A percentile compares a stretch with the other conserved stretches of the same genome.
Conservation (phyloP, 208 protist species). For the Acanthamoeba sp. region DNA sequence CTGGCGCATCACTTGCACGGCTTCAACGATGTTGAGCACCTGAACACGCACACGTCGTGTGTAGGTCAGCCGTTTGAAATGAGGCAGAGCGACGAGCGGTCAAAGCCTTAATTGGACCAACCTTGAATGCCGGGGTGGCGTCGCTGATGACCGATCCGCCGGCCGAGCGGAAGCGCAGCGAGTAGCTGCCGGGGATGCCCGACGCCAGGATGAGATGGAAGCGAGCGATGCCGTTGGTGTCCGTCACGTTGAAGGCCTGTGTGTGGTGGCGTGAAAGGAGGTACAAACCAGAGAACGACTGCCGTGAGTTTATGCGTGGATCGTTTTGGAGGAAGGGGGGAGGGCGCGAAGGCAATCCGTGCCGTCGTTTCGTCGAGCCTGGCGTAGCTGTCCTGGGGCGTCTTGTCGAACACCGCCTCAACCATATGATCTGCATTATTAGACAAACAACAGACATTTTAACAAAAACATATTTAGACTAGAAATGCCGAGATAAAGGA, state of each 20-base stretch:
- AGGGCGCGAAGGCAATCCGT: too few species aligned
- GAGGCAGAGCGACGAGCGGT: neutral
- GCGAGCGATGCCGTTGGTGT: neutral
- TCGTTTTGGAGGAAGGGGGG: too few species aligned
- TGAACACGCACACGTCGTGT: neutral
- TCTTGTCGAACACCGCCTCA: neutral
- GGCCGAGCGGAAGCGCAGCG: neutral
- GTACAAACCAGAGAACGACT: too few species aligned
- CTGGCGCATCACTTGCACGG: neutral
- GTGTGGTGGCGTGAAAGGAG: neutral
- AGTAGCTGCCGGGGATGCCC: conserved; percentile 31
- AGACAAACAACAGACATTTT: neutral
- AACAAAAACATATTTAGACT: too few species aligned
- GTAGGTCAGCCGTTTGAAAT: neutral
- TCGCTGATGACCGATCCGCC: neutral
- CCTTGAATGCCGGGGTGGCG: neutral
- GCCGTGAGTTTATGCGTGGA: too few species aligned
- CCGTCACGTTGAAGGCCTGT: conserved; percentile 18
- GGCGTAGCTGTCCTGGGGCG: conserved; percentile 8
- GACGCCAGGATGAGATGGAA: neutral
- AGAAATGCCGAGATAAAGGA: too few species aligned
- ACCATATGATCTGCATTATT: neutral
- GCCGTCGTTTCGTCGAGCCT: conserved; percentile 11
- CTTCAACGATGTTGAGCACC: conserved; percentile 15
- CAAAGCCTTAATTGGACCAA: too few species aligned